Evolutionary conservation across 352 stramenopile species (phyloP), one percentile per base, ranked within the genome.

Genomic region (Phytophthora foliorum): DNA sequence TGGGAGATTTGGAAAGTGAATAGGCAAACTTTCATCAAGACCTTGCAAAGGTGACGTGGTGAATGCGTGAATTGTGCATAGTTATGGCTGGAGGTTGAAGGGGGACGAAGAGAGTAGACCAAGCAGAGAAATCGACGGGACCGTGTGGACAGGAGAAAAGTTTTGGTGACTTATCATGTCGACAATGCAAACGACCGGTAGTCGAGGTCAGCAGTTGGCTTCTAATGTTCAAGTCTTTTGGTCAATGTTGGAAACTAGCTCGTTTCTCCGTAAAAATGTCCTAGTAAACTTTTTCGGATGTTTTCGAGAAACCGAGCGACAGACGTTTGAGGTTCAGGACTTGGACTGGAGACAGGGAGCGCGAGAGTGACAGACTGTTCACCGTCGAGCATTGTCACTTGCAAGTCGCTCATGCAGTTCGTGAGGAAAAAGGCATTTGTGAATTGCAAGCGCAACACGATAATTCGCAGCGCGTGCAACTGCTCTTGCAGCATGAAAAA

Each of bases 401-500:
- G 60, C 36, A 87, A 67, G 51, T 87, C 67, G 42, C 76, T 78
- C 55, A 60, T 70, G 24, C 74, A 78, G 16, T 72, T 70, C 7
- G 79, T 87, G 17, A 78, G 38, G 57, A 82, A 87, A 36, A 72
- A 85, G 9, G 60, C 71, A 7, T 63, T 55, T 2, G 79, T 68
- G 57, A 87, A 87, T n/a, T 65, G 50, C 21, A 87, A 53, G 17
- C 29, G 62, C 14, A 87, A 64, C 17, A 87, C 49, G 49, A 83
- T 46, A 17, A 87, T 82, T 19, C 65, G 74, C 41, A 87, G 66
- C 21, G 49, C 52, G 32, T 81, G 63, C 25, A 66, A 63, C 49
- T 87, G 78, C 56, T 87, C 79, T 49, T 87, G 79, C 6, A 84
- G 39, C 67, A 85, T 77, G 63, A 87, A 85, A 70, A 81, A 72